Evolutionary conservation across 805 yeast genomes (phyloP), one percentile per base, ranked within the genome.

Genomic region (Saccharomyces jurei): DNA sequence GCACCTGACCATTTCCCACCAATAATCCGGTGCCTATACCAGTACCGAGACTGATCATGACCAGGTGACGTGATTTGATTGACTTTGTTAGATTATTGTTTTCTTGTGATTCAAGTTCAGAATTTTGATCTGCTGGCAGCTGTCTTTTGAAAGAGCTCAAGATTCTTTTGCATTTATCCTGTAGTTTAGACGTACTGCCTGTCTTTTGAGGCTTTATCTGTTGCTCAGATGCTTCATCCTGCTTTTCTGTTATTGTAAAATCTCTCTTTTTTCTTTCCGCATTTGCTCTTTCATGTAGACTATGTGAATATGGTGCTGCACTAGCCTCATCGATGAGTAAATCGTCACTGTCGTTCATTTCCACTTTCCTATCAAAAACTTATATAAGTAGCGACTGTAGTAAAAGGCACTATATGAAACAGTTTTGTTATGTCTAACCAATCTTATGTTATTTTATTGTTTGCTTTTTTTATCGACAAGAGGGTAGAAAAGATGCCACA

Each of bases 21-120:
- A 78, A 69, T 48, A 83, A 71, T 57, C 87, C 88, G 4, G 92
- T 84, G 62, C 96, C 96, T 56, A 88, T 83, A 41, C 91, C 84
- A 52, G 92, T 90, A 55, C 92, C 92, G 53, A 88, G 75, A 50
- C 87, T 83, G 78, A 86, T 63, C 59, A 62, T 54, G 22, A 61
- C n/a, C 22, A 57, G 49, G 48, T 63, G 66, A 14, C 65, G 55
- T 4, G 59, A 41, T 48, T 58, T 55, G 31, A 61, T 57, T 9
- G 57, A 31, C 29, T 10, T 58, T 47, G 11, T 50, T 41, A 27
- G 57, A 13, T 50, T 50, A 44, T 22, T 46, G 9, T 22, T 44
- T n/a, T 52, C 50, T 28, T 46, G 48, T 22, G 29, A 51, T 22
- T 46, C 54, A 27, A 50, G 29, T 13, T 32, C 50, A 27, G 21